Conservation (phyloP, 1,284 basidiomycete species). For the Cutaneotrichosporon mucoides region DNA sequence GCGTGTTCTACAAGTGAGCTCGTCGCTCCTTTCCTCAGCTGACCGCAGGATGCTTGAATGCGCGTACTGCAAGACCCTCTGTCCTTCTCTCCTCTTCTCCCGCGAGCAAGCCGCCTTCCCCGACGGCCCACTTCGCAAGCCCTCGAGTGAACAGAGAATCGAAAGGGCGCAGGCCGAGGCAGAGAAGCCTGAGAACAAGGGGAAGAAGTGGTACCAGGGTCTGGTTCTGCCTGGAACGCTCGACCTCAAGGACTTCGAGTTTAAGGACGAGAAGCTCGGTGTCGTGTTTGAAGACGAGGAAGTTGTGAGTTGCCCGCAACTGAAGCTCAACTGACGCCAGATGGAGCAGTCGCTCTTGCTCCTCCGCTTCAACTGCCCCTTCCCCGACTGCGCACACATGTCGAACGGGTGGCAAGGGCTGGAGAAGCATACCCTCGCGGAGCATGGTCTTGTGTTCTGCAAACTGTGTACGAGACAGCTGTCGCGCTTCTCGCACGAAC, state of each 20-base stretch:
- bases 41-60: slow-evolving; percentile 65
- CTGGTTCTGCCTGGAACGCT: slow-evolving; percentile 41
- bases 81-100: slow-evolving; percentile 78
- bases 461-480: slow-evolving; percentile 85
- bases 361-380: slow-evolving; percentile 81
- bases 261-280: slow-evolving; percentile 69
- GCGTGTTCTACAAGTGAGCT: slow-evolving; percentile 78
- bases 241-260: slow-evolving; percentile 50
- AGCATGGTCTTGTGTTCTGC: slow-evolving; percentile 75
- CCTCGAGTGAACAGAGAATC: slow-evolving; percentile 45
- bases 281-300: slow-evolving; percentile 86
- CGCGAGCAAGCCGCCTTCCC: slow-evolving; percentile 63
- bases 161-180: slow-evolving; percentile 36
- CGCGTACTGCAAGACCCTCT: slow-evolving; percentile 93
- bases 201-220: slow-evolving; percentile 39
- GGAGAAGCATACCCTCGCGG: slow-evolving; percentile 56
- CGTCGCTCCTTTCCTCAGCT: background rate
- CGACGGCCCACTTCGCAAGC: slow-evolving; percentile 57
- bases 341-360: slow-evolving; percentile 92
- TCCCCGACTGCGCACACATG: slow-evolving; percentile 73
- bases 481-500: slow-evolving; percentile 95
- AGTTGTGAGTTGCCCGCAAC: slow-evolving; percentile 53
- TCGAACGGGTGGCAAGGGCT: slow-evolving; percentile 84
- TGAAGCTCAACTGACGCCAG: slow-evolving; percentile 29
- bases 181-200: slow-evolving; percentile 38